phyloP scores from a whole-genome alignment of 495 filamentous ascomycete species.

The Parmelia sp. region DNA sequence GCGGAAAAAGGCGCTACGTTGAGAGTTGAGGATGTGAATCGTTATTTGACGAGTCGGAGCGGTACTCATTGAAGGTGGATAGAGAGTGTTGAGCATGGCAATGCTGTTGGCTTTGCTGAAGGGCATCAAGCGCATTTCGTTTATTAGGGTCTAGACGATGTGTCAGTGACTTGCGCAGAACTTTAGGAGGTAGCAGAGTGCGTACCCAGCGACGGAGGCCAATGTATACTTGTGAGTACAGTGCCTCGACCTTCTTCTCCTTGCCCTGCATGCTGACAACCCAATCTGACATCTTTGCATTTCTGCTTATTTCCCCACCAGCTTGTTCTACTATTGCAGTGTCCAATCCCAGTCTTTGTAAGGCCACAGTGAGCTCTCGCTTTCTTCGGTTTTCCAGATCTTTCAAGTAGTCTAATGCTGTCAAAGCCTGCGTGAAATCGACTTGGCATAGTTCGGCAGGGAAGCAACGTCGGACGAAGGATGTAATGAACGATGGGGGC shows the following conservation, averaged over 20 bases:
- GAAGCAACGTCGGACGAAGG: constrained; percentile 60
- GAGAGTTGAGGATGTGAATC: constrained; percentile 44
- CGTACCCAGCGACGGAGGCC: constrained; percentile 66
- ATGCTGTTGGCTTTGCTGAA: constrained; percentile 65
- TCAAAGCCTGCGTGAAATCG: constrained; percentile 67
- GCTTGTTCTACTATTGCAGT: constrained; percentile 34
- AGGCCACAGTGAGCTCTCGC: constrained; percentile 48
- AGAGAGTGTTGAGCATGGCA: constrained; percentile 73
- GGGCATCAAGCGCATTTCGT: constrained; percentile 59
- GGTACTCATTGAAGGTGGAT: constrained; percentile 46
- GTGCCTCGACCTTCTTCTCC: constrained; percentile 50
- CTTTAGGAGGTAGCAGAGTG: constrained; percentile 13
- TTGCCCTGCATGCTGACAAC: constrained; percentile 47
- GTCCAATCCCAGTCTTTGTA: constrained; percentile 41
- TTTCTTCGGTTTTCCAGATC: constrained; percentile 60
- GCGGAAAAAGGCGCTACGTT: constrained; percentile 61
- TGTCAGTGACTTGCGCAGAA: constrained; percentile 21
- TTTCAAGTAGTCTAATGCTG: constrained; percentile 64
- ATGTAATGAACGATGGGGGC: constrained; percentile 59
- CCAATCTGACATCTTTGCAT: constrained; percentile 51
- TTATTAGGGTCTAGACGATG: constrained; percentile 54
- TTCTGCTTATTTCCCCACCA: constrained; percentile 37
- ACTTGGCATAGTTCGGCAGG: constrained; percentile 49
- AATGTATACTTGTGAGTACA: constrained; percentile 62
- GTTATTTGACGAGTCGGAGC: constrained; percentile 52